phyloP scores from a whole-genome alignment of 2,329 filamentous ascomycete species.

The Cordyceps farinosa region DNA sequence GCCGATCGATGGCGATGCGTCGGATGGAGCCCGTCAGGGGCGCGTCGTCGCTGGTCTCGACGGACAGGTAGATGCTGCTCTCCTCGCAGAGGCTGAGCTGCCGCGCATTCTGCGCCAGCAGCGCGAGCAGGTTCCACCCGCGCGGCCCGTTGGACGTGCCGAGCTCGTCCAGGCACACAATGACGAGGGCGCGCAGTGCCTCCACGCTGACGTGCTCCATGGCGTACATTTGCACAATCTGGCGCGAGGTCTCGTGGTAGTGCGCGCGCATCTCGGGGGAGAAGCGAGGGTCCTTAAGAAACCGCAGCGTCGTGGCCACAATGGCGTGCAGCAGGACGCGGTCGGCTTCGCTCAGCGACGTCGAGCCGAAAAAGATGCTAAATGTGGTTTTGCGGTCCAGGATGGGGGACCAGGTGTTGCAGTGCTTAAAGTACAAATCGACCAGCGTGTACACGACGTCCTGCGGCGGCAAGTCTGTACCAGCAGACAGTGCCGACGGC shows the following conservation, averaged over 20 bases:
- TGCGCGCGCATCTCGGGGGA: conserved; percentile 36
- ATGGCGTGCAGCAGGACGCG: conserved; percentile 42
- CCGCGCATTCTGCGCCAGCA: conserved; percentile 37
- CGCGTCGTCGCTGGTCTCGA: conserved; percentile 29
- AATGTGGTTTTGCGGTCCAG: conserved; percentile 42
- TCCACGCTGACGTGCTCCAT: conserved; percentile 40
- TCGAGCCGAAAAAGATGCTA: conserved; percentile 39
- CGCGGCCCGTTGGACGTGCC: conserved; percentile 41
- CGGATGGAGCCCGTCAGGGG: conserved; percentile 34
- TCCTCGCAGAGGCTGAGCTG: conserved; percentile 40
- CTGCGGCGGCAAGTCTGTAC: conserved; percentile 53
- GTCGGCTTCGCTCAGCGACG: conserved; percentile 37
- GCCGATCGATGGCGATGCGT: conserved; percentile 33
- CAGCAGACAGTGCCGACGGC: conserved; percentile 34
- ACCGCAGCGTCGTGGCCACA: conserved; percentile 40
- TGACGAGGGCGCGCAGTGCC: conserved; percentile 39
- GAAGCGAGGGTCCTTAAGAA: conserved; percentile 38
- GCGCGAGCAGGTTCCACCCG: conserved; percentile 40
- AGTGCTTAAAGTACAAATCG: conserved; percentile 61
- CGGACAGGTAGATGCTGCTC: conserved; percentile 35
- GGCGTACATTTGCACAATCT: conserved; percentile 40
- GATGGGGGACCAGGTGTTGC: conserved; percentile 56
- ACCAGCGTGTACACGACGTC: conserved; percentile 58
- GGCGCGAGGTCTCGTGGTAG: conserved; percentile 38
- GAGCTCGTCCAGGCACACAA: conserved; percentile 40